phyloP scores from a whole-genome alignment of 192 early-diverging fungal genomes.

The Gryganskiella cystojenkinii region DNA sequence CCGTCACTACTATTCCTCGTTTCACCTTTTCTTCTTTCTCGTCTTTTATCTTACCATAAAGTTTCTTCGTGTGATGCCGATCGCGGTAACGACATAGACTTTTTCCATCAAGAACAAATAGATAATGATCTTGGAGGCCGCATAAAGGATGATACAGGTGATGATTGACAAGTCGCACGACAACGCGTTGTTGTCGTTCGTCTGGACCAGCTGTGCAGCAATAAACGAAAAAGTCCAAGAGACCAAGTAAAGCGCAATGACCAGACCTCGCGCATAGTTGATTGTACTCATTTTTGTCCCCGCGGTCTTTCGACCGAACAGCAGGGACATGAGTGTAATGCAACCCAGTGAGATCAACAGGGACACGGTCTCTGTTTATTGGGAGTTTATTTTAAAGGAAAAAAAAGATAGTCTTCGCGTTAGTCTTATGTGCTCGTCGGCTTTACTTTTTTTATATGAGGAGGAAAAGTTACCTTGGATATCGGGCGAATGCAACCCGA shows the following conservation, averaged over 20 bases:
- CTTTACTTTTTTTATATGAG: too few relatives aligned
- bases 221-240: slow-evolving; percentile 52
- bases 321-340: slow-evolving; percentile 35
- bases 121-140: slow-evolving; percentile 52
- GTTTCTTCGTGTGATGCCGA: not conserved
- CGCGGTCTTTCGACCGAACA: slow-evolving; percentile 46
- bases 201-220: slow-evolving; percentile 37
- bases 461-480: too few relatives aligned
- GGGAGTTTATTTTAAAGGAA: not conserved
- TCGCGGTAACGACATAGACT: not conserved
- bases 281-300: slow-evolving; percentile 23
- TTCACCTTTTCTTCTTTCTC: too few relatives aligned
- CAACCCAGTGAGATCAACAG: slow-evolving; percentile 41
- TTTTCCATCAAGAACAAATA: slow-evolving; percentile 35
- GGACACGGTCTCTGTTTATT: slow-evolving; percentile 24
- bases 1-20: too few relatives aligned
- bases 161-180: slow-evolving; percentile 54
- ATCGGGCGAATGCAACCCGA: too few relatives aligned
- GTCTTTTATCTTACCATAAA: not conserved
- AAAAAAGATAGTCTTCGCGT: too few relatives aligned
- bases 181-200: slow-evolving; percentile 36
- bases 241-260: slow-evolving; percentile 33
- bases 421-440: too few relatives aligned
- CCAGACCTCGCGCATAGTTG: slow-evolving; percentile 50
- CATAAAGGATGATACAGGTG: slow-evolving; percentile 54